A percentile compares a stretch with the other conserved stretches of the same genome.
Conservation (phyloP, 2,329 filamentous ascomycete species). For the Ceratocystiopsis minuta region DNA sequence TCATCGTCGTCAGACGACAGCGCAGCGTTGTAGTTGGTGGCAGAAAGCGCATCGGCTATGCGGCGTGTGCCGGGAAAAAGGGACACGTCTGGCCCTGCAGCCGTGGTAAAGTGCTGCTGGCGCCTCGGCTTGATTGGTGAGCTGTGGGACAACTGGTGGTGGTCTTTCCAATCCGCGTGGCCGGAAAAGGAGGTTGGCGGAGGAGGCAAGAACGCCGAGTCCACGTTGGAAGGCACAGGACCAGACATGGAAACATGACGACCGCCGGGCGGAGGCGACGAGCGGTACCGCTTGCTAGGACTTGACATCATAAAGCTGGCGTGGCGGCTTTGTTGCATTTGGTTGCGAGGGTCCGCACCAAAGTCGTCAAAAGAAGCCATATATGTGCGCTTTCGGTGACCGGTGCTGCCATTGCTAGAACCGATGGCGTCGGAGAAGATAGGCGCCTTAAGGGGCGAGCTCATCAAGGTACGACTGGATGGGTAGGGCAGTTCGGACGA, state of each 20-base stretch:
- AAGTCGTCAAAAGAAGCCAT: slow-evolving; percentile 36
- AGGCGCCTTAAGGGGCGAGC: slow-evolving; percentile 66
- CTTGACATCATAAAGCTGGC: slow-evolving; percentile 23
- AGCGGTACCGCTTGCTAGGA: slow-evolving; percentile 52
- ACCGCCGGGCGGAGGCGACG: slow-evolving; percentile 28
- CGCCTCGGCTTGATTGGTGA: slow-evolving; percentile 68
- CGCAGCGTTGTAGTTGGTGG: slow-evolving; percentile 40
- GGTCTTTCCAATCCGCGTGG: slow-evolving; percentile 56
- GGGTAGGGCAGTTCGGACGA: slow-evolving; percentile 52
- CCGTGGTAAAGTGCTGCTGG: slow-evolving; percentile 56
- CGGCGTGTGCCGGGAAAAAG: slow-evolving; percentile 59
- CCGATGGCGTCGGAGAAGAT: slow-evolving; percentile 72
- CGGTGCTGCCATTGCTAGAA: slow-evolving; percentile 48
- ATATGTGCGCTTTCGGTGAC: slow-evolving; percentile 47
- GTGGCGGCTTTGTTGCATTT: slow-evolving; percentile 9
- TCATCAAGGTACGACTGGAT: slow-evolving; percentile 46
- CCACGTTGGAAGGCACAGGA: slow-evolving; percentile 33
- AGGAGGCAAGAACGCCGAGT: slow-evolving; percentile 36
- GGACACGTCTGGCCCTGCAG: slow-evolving; percentile 53
- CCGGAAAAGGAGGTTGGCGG: slow-evolving; percentile 12
- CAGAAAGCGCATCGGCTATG: slow-evolving; percentile 42
- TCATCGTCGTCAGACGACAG: slow-evolving; percentile 69
- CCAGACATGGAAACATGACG: slow-evolving; percentile 45
- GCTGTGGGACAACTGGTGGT: slow-evolving; percentile 65
- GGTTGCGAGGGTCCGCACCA: slow-evolving; percentile 8